phyloP scores from a whole-genome alignment of 2,329 filamentous ascomycete genomes.

The Colletotrichum phormii region DNA sequence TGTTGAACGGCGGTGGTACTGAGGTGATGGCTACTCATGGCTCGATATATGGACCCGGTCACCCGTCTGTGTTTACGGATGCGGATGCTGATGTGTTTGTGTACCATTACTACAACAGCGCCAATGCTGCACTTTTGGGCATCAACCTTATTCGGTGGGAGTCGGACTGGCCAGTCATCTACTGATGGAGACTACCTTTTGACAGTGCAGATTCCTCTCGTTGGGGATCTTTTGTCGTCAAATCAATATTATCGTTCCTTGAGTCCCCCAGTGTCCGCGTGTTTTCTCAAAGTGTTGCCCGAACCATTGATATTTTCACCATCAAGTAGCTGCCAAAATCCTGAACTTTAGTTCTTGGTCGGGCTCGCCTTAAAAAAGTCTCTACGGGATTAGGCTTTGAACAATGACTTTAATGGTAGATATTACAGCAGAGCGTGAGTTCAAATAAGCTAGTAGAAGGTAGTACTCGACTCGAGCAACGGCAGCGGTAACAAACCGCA shows the following conservation, averaged over 20 bases:
- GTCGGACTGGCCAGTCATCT: constrained; percentile 45
- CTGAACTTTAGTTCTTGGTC: too few relatives aligned
- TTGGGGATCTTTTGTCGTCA: rapidly evolving
- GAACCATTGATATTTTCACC: rapidly evolving
- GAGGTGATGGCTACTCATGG: constrained; percentile 45
- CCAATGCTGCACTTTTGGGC: constrained; percentile 42
- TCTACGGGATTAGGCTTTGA: too few relatives aligned
- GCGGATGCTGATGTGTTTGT: constrained; percentile 45
- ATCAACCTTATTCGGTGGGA: constrained; percentile 47
- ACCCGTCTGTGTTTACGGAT: constrained; percentile 47
- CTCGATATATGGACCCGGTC: constrained; percentile 45
- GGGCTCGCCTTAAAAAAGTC: too few relatives aligned
- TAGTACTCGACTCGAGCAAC: too few relatives aligned
- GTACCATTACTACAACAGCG: constrained; percentile 46
- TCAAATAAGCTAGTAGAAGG: too few relatives aligned
- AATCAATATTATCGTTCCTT: not conserved
- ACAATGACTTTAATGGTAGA: too few relatives aligned
- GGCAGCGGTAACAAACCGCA: rapidly evolving
- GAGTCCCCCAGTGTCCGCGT: rapidly evolving
- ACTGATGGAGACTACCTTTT: constrained; percentile 29
- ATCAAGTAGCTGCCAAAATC: too few relatives aligned
- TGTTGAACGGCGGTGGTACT: constrained; percentile 46
- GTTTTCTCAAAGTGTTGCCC: too few relatives aligned
- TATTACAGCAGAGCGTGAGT: too few relatives aligned
- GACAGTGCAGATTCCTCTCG: not conserved